These are phyloP conservation scores for Eimeria zaria DNA, from an alignment of 169 alveolate genomes.

Conservation along the genomic window DNA sequence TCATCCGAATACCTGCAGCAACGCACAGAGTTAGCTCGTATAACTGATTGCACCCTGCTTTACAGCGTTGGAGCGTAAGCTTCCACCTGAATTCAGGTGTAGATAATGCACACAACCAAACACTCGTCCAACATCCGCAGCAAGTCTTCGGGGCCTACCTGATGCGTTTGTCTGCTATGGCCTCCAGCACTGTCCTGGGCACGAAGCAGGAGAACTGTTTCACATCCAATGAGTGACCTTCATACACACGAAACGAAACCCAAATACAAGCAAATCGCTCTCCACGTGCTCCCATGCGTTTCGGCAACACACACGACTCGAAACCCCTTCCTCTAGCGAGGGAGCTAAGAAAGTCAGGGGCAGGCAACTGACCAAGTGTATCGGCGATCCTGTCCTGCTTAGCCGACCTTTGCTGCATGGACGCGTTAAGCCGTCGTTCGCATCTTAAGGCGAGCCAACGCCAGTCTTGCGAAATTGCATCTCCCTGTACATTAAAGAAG, in stretches of 20 bases:
- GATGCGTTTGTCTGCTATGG: constrained; percentile 90
- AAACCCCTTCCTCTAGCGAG: not conserved
- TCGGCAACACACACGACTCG: not conserved
- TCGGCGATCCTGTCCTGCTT: constrained; percentile 83
- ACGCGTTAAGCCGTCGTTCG: constrained; percentile 87
- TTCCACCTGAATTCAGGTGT: not conserved
- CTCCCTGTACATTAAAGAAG: constrained; percentile 62
- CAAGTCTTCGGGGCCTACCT: constrained; percentile 34
- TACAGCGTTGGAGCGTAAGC: too few species aligned
- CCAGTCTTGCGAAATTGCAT: constrained; percentile 90
- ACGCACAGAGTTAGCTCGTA: not conserved
- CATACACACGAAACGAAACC: not conserved
- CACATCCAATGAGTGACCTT: constrained; percentile 86
- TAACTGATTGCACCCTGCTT: not conserved
- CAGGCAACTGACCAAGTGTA: constrained; percentile 40
- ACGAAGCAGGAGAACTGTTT: constrained; percentile 90
- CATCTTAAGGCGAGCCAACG: constrained; percentile 90
- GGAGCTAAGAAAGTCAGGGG: not conserved
- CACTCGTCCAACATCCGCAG: not conserved
- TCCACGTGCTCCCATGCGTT: not conserved
- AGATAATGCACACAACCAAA: not conserved
- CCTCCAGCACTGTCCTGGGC: constrained; percentile 91
- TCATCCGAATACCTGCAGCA: constrained; percentile 88
- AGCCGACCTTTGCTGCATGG: constrained; percentile 84
- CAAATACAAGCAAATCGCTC: not conserved